Percentiles rank a stretch among this genome's conserved stretches.
phyloP scores from a whole-genome alignment of 2,329 filamentous ascomycete species.

The Colletotrichum sidae region DNA sequence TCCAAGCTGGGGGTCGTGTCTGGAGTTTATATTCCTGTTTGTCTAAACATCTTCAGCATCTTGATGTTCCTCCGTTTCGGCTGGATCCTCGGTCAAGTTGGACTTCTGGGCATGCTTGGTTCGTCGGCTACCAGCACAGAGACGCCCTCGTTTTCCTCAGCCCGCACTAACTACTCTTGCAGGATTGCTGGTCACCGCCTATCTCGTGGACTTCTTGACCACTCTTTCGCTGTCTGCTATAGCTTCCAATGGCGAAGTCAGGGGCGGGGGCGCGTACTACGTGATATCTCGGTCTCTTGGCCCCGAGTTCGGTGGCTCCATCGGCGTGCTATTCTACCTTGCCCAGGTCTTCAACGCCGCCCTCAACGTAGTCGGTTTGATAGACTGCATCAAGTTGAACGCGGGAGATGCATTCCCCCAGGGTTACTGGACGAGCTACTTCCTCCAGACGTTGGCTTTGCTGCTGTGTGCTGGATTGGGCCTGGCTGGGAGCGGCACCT shows the following conservation, averaged over 20 bases:
- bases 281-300: slow-evolving; percentile 87
- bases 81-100: slow-evolving; percentile 83
- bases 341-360: slow-evolving; percentile 89
- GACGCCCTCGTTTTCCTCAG: slow-evolving; percentile 9
- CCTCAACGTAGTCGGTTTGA: slow-evolving; percentile 86
- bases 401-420: slow-evolving; percentile 75
- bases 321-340: slow-evolving; percentile 90
- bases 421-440: slow-evolving; percentile 81
- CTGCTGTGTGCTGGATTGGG: slow-evolving; percentile 80
- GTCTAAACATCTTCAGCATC: slow-evolving; percentile 88
- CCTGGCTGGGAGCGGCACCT: slow-evolving; percentile 82
- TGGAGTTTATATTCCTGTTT: slow-evolving; percentile 89
- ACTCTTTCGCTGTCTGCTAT: slow-evolving; percentile 89
- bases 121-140: slow-evolving; percentile 43
- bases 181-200: slow-evolving; percentile 81
- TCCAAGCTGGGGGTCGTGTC: slow-evolving; percentile 81
- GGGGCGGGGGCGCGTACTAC: slow-evolving; percentile 89
- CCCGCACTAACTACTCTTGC: slow-evolving; percentile 39
- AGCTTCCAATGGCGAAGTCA: slow-evolving; percentile 89
- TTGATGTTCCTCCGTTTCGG: slow-evolving; percentile 94
- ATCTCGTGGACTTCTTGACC: slow-evolving; percentile 84
- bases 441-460: slow-evolving; percentile 79
- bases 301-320: slow-evolving; percentile 89
- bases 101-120: slow-evolving; percentile 84
- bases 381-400: slow-evolving; percentile 84